A percentile compares a stretch with the other conserved stretches of the same genome.
phyloP scores from a whole-genome alignment of 225 moss, liverwort and hornwort species.

The Antitrichia curtipendula region DNA sequence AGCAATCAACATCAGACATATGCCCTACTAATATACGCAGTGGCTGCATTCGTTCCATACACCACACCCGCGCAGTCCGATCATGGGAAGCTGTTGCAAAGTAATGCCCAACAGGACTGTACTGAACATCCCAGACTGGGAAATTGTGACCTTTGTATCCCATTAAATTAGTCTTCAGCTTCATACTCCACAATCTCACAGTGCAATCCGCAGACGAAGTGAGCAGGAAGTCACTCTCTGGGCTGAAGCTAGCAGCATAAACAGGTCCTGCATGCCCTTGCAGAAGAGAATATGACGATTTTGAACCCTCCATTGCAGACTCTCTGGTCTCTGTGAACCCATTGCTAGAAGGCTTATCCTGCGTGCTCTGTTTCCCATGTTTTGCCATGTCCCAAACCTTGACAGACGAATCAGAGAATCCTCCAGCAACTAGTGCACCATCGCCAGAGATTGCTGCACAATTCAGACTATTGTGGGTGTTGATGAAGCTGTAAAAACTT shows the following conservation, averaged over 20 bases:
- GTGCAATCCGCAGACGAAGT: conserved; percentile 87
- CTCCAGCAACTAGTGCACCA: conserved; percentile 81
- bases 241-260: conserved; percentile 90
- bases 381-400: conserved; percentile 99
- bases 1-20: conserved; percentile 97
- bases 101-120: conserved; percentile 96
- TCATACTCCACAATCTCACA: conserved; percentile 95
- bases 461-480: conserved; percentile 91
- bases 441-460: conserved; percentile 86
- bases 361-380: conserved; percentile 37
- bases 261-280: conserved; percentile 96
- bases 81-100: conserved; percentile 98
- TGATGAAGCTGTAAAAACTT: conserved; percentile 96
- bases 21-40: conserved; percentile 94
- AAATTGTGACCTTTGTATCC: conserved; percentile 96
- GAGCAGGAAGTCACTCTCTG: conserved; percentile 77
- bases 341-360: conserved; percentile 46
- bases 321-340: conserved; percentile 48
- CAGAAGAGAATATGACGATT: conserved; percentile 48
- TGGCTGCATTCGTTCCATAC: conserved; percentile 86
- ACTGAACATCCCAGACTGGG: conserved; percentile 99
- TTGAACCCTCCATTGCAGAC: conserved; percentile 37
- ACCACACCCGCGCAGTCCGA: conserved; percentile 95
- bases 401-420: conserved; percentile 97
- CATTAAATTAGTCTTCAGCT: conserved; percentile 72